Conservation (phyloP, 345 rosid genomes). For the Conringia planisiliqua region DNA sequence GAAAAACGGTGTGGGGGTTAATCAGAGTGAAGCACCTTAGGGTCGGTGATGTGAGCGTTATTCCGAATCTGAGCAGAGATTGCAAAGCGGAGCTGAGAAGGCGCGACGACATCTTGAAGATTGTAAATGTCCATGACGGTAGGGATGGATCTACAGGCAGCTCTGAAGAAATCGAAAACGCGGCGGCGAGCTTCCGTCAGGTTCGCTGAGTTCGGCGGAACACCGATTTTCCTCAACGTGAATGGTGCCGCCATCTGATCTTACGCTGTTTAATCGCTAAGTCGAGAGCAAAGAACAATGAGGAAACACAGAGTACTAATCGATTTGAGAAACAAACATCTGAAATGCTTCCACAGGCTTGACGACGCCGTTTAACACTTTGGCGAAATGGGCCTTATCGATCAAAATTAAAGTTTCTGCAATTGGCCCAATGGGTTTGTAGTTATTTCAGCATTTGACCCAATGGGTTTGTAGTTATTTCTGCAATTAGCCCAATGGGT, state of each 20-base stretch:
- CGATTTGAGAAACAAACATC: slow-evolving; percentile 17
- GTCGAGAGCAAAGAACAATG: background rate
- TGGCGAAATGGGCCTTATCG: background rate
- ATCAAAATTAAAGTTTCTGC: background rate
- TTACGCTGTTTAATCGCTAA: background rate
- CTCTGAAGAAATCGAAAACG: slow-evolving; percentile 76
- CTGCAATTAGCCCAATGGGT: too few species aligned
- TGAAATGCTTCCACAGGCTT: background rate
- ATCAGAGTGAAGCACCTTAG: slow-evolving; percentile 55
- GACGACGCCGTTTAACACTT: background rate
- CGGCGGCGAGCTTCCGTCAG: slow-evolving; percentile 77
- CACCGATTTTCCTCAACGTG: slow-evolving; percentile 61
- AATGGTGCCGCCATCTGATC: slow-evolving; percentile 50
- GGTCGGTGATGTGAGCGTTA: slow-evolving; percentile 63
- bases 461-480: too few species aligned
- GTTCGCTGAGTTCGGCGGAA: slow-evolving; percentile 76
- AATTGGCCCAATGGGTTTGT: too few species aligned
- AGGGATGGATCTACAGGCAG: slow-evolving; percentile 82
- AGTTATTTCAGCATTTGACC: too few species aligned
- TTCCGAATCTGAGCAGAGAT: slow-evolving; percentile 88
- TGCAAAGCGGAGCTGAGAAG: slow-evolving; percentile 75
- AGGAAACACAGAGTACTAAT: background rate
- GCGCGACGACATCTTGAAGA: slow-evolving; percentile 71
- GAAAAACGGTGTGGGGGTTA: background rate
- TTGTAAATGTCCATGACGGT: slow-evolving; percentile 80